These are phyloP conservation scores for Paratrypanosoma confusum DNA, from an alignment of 208 protist species.

Conservation along the genomic window DNA sequence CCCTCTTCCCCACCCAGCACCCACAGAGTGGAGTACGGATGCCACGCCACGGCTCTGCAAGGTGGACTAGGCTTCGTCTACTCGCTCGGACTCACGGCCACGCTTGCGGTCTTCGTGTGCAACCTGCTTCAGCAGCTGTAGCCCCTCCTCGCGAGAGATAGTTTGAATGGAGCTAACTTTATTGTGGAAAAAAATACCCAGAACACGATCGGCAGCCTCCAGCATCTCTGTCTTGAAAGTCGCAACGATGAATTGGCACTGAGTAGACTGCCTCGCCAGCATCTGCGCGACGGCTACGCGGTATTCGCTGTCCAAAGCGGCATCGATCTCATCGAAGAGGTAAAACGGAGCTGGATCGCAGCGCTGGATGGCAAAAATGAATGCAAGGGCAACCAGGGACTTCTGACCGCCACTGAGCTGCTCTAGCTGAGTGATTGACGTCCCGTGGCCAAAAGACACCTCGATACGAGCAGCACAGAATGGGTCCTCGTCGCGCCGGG, in stretches of 20 bases:
- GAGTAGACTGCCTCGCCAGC: conserved; percentile 83
- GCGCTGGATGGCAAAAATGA: conserved; percentile 99
- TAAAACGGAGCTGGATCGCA: conserved; percentile 99
- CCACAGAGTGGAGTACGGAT: too few relatives aligned
- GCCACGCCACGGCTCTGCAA: too few relatives aligned
- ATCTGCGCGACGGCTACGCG: conserved; percentile 85
- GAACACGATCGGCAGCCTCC: conserved; percentile 86
- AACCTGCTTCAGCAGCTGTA: conserved; percentile 42
- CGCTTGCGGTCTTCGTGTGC: conserved; percentile 51
- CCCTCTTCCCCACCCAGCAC: too few relatives aligned
- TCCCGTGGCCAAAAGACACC: conserved; percentile 81
- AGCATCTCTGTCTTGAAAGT: conserved; percentile 98
- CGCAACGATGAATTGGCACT: conserved; percentile 97
- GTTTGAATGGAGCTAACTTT: conserved; percentile 88
- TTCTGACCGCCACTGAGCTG: conserved; percentile 98
- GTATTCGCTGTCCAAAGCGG: conserved; percentile 95
- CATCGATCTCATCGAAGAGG: conserved; percentile 99
- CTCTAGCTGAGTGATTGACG: conserved; percentile 68
- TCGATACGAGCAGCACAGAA: conserved; percentile 90
- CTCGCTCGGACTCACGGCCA: conserved; percentile 22
- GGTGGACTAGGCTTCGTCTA: too few relatives aligned
- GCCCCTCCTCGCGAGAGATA: conserved; percentile 60
- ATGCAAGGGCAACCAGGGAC: conserved; percentile 96
- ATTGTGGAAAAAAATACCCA: conserved; percentile 93
- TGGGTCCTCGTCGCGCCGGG: conserved; percentile 35